phyloP scores from a whole-genome alignment of 768 basidiomycete genomes.

The Rhodotorula paludigena region DNA sequence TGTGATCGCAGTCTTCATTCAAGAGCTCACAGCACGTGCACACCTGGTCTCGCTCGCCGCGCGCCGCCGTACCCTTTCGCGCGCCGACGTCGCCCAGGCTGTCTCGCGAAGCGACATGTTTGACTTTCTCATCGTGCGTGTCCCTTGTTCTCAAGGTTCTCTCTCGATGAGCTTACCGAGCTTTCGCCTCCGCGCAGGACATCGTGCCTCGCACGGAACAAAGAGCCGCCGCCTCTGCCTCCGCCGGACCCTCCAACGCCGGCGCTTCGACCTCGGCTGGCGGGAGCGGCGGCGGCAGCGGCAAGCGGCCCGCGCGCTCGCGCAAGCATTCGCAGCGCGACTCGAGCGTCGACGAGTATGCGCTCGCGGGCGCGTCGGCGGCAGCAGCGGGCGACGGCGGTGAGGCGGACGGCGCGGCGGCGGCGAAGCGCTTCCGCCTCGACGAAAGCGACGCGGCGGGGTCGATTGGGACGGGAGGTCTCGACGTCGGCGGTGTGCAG shows the following conservation, averaged over 20 bases:
- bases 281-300: background rate
- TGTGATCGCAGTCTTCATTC: slow-evolving; percentile 86
- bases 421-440: background rate
- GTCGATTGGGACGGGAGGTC: too few species aligned
- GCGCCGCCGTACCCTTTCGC: slow-evolving; percentile 29
- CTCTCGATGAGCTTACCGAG: too few species aligned
- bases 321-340: background rate
- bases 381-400: background rate
- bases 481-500: background rate
- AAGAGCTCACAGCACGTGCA: slow-evolving; percentile 91
- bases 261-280: too few species aligned
- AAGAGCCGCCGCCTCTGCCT: background rate
- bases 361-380: background rate
- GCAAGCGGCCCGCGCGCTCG: slow-evolving; percentile 1
- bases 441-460: background rate
- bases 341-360: background rate
- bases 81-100: slow-evolving; percentile 66
- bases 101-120: slow-evolving; percentile 86
- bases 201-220: slow-evolving; percentile 12
- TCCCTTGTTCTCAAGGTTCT: too few species aligned
- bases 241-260: background rate
- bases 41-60: slow-evolving; percentile 48
- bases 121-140: slow-evolving; percentile 76
- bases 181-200: background rate
- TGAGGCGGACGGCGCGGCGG: background rate